phyloP scores from a whole-genome alignment of 2,329 filamentous ascomycete species.

The Trichophyton benhamiae region DNA sequence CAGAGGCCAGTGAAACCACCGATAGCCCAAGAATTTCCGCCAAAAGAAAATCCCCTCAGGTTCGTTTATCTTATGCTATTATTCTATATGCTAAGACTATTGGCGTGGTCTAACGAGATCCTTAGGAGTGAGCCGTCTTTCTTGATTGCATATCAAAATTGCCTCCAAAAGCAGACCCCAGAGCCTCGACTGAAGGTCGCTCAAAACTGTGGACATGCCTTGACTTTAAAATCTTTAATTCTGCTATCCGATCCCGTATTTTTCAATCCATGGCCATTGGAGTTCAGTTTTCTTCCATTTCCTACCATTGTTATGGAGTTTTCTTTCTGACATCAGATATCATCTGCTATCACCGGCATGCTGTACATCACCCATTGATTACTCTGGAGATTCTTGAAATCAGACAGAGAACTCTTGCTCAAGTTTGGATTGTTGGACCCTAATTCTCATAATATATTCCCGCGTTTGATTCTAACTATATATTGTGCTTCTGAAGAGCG shows the following conservation, averaged over 20 bases:
- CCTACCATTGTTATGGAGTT: neutral
- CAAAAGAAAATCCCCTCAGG: slow-evolving; percentile 14
- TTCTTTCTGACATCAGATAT: neutral
- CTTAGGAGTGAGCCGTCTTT: neutral
- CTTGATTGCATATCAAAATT: neutral
- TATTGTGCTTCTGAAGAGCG: neutral
- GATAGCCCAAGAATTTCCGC: slow-evolving; percentile 8
- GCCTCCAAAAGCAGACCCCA: neutral
- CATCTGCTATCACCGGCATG: neutral
- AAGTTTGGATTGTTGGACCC: neutral
- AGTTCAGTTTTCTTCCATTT: neutral
- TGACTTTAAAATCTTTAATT: neutral
- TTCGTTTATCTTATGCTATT: slow-evolving; percentile 5
- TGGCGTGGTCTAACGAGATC: neutral
- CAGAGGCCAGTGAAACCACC: neutral
- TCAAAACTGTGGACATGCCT: neutral
- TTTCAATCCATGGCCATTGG: slow-evolving; percentile 1
- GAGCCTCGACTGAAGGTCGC: neutral
- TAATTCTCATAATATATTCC: neutral
- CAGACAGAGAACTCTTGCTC: neutral
- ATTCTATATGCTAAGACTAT: neutral
- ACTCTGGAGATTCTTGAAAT: neutral
- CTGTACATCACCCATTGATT: neutral
- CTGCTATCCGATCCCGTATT: neutral
- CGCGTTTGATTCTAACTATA: neutral